Evolutionary conservation across 2,329 filamentous ascomycete species (phyloP), one percentile per base, ranked within the genome.

Genomic region (Lasiodiplodia theobromae): DNA sequence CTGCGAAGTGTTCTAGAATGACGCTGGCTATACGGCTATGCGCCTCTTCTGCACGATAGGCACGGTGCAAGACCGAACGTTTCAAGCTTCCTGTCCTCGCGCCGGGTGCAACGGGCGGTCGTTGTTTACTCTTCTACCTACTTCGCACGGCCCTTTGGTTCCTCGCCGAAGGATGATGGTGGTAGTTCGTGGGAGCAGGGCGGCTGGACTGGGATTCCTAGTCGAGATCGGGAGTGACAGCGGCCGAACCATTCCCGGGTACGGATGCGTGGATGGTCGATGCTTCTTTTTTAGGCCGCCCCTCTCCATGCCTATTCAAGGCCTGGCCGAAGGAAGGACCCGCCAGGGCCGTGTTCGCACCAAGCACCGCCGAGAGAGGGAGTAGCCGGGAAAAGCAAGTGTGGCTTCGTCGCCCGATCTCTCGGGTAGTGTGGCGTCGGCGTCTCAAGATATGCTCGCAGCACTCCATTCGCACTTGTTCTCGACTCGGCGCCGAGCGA

Each of bases 351-450:
- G 31, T 34, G 31, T 34, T 34, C 31, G 31, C 31, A 34, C 31
- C 31, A 34, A 21, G 23, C 23, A 53, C 51, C 51, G 51, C 23
- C 14, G 23, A 25, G 16, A 21, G 4, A 21, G 5, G 31, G 40
- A 21, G n/a, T 21, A 23, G n/a, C 18, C 8, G n/a, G 8, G 37
- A 14, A 16, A 57, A 37, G 14, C 16, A 56, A 37, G 28, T 57
- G 34, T 56, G 53, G 53, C 53, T 56, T 37, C 18, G 31, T 28
- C 14, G 51, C 10, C 14, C 52, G 23, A 31, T 31, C 28, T n/a
- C 16, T 28, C 25, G 23, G 18, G 52, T 56, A 21, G 23, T 57
- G 54, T 57, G 54, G 54, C 54, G 54, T 60, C 38, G 57, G 38
- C 57, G 57, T 60, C 57, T 47, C 38, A 47, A 38, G 57, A 31